Evolutionary conservation across 148 eudicot species (phyloP), one percentile per base, ranked within the genome.

Genomic region (Euryodendron excelsum): DNA sequence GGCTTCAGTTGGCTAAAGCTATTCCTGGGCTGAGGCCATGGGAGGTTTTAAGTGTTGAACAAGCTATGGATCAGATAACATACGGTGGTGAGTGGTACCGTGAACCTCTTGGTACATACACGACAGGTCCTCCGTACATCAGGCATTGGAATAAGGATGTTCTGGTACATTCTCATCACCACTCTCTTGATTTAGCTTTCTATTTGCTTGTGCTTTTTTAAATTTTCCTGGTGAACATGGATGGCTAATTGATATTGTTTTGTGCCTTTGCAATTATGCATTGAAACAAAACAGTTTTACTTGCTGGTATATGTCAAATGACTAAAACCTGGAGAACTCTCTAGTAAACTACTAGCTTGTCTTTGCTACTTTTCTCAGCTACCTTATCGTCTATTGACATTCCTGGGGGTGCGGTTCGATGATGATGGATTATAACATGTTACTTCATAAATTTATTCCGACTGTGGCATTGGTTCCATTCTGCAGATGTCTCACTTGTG

Each of bases 11-110:
- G 89, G 86, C 83, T 20, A 83, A 94, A 81, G 86, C 82, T 62
- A 88, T 94, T 80, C 98, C 98, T 25, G 94, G 93, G 23, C 88
- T 94, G 81, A 87, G 97, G 75, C 98, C 97, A 31, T 92, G 94
- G 97, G 98, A 94, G 87, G 93, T 94, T 81, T 72, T 92, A 47
- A 94, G 98, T 58, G 83, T 94, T 28, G 95, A 92, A 76, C 97
- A 92, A 80, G 97, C 97, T 68, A 94, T 94, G 98, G 98, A 94
- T 77, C 91, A 89, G 76, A 84, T 94, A 33, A 87, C 95, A 20
- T 94, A 82, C 78, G 84, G 87, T 74, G 92, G 94, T 28, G 76
- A 90, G 71, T 92, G 98, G 98, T 88, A 90, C 48, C 94, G 98
- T 75, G 87, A 87, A 72, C 94, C 97, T 68, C 92, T 94, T 73